Conservation (phyloP, 1,139 yeast genomes). For the Blastobotrys illinoisensis region DNA sequence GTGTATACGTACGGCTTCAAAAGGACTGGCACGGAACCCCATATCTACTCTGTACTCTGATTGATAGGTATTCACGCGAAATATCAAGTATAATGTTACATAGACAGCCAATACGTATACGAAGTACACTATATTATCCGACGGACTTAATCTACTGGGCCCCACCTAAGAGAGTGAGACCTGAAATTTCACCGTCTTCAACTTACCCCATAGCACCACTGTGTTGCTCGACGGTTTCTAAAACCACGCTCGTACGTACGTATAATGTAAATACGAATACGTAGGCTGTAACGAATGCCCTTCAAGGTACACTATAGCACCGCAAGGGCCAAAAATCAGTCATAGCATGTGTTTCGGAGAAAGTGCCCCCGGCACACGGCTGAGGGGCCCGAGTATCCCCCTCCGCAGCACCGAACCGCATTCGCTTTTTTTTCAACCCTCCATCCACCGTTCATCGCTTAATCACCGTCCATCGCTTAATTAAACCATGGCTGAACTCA, state of each 20-base stretch:
- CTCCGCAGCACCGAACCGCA: not conserved
- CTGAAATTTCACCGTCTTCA: not conserved
- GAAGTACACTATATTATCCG: too few species aligned
- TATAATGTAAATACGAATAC: too few species aligned
- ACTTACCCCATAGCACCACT: too few species aligned
- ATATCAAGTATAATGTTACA: too few species aligned
- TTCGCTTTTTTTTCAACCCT: not conserved
- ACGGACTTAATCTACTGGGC: too few species aligned
- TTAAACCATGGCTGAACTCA: conserved; percentile 9
- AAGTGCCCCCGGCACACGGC: conserved; percentile 1
- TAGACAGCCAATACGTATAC: too few species aligned
- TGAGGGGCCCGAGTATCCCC: not conserved
- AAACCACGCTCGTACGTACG: too few species aligned
- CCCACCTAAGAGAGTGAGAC: not conserved
- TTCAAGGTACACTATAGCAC: not conserved
- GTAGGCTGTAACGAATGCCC: not conserved
- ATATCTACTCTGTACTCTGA: not conserved
- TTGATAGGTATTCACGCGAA: too few species aligned
- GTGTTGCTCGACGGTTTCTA: too few species aligned
- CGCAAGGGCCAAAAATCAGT: not conserved
- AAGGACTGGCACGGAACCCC: not conserved
- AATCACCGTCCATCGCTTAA: not conserved
- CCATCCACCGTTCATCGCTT: not conserved
- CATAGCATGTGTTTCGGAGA: conserved; percentile 1
- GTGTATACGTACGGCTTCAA: not conserved